A percentile compares a stretch with the other conserved stretches of the same genome.
These are phyloP conservation scores for Neoboletus magnificus DNA, from an alignment of 768 basidiomycete species.

Conservation along the genomic window DNA sequence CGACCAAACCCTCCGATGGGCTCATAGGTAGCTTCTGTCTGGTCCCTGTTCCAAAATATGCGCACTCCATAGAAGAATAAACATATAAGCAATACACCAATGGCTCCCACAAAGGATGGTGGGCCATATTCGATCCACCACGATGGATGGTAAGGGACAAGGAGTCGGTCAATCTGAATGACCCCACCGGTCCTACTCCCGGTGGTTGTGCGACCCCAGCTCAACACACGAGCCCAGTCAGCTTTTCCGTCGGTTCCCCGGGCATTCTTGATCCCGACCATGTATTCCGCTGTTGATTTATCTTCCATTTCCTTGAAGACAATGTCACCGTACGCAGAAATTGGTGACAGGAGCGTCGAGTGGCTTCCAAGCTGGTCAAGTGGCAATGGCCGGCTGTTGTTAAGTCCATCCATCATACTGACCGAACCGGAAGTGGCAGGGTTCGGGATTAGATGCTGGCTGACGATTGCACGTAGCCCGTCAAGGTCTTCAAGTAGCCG, in stretches of 20 bases:
- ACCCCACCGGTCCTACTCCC: constrained; percentile 80
- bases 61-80: constrained; percentile 72
- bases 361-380: constrained; percentile 73
- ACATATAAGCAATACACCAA: constrained; percentile 61
- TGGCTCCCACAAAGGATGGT: constrained; percentile 56
- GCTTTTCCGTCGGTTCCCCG: constrained; percentile 58
- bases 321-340: constrained; percentile 74
- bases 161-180: constrained; percentile 77
- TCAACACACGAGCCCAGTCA: constrained; percentile 63
- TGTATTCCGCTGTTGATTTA: constrained; percentile 43
- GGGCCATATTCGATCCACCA: constrained; percentile 81
- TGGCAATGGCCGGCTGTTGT: constrained; percentile 69
- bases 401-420: constrained; percentile 37
- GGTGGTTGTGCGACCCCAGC: constrained; percentile 76
- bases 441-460: constrained; percentile 72
- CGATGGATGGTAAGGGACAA: constrained; percentile 81
- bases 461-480: constrained; percentile 55
- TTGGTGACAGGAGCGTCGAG: constrained; percentile 67
- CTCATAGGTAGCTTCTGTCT: constrained; percentile 85
- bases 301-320: constrained; percentile 59
- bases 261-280: constrained; percentile 73
- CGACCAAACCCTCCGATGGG: constrained; percentile 77
- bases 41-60: constrained; percentile 67
- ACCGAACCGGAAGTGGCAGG: constrained; percentile 23
- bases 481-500: constrained; percentile 56